Evolutionary conservation across 148 eudicot genomes (phyloP), one percentile per base, ranked within the genome.

Genomic region (Spergularia bocconei): DNA sequence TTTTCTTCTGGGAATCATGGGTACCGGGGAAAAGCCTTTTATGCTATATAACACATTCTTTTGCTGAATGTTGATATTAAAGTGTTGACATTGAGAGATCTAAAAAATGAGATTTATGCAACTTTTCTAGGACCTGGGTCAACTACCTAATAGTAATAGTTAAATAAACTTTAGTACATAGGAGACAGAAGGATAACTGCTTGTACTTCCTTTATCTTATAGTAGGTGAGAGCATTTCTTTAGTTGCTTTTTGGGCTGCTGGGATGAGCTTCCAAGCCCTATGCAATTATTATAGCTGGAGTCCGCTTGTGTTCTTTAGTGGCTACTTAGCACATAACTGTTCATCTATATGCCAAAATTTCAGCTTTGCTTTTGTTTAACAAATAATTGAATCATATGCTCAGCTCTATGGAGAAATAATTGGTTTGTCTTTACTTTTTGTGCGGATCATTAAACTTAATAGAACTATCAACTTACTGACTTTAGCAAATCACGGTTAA

Each of bases 221-320:
- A 63, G 33, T 10, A 51, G 67, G 54, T 70, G 6, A 52, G 4
- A 63, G 50, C 41, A 39, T 21, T 23, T 33, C 44, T 51, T 53
- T 74, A 53, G 74, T 61, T 79, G 64, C 74, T 20, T 73, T 79
- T 25, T 15, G 38, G 72, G 77, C 41, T 77, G 63, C 20, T 69
- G 54, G 38, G 70, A 66, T 48, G 70, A 52, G 78, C 69, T 61
- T 41, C 63, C 47, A 61, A 69, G 67, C 78, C 62, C 47, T 20
- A 41, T 25, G 41, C 58, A 44, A 62, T 39, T 19, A 60, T 29
- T 29, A 15, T 25, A 51, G 25, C 62, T 38, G 64, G n/a, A 38
- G 61, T 79, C 63, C 9, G 44, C 58, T 63, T 69, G 33, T 62
- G 75, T 68, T 67, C 64, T 14, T 76, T 51, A 44, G 11, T 39